phyloP scores from a whole-genome alignment of 768 basidiomycete genomes.

The Naganishia vishniacii region DNA sequence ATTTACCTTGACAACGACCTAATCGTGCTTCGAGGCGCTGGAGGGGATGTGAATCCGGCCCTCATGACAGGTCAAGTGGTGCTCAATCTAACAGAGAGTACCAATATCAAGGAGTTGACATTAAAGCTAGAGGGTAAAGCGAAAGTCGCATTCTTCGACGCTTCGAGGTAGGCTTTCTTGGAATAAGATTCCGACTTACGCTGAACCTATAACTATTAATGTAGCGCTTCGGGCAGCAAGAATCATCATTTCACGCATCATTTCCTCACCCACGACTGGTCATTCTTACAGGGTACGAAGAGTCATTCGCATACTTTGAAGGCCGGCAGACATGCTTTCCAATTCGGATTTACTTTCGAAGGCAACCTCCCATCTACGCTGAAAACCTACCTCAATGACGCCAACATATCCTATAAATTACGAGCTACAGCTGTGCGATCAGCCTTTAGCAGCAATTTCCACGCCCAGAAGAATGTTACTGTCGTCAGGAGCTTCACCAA shows the following conservation, averaged over 20 bases:
- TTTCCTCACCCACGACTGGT: slow-evolving; percentile 81
- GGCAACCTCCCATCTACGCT: slow-evolving; percentile 78
- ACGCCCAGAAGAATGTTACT: slow-evolving; percentile 59
- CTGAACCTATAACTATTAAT: slow-evolving; percentile 19
- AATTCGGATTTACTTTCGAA: slow-evolving; percentile 80
- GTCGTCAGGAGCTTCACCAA: slow-evolving; percentile 68
- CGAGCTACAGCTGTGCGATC: slow-evolving; percentile 75
- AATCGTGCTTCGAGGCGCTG: slow-evolving; percentile 69
- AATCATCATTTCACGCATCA: slow-evolving; percentile 51
- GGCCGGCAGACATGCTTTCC: slow-evolving; percentile 88
- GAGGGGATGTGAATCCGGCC: slow-evolving; percentile 73
- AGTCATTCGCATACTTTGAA: slow-evolving; percentile 80
- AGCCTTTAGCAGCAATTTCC: slow-evolving; percentile 66
- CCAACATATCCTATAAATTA: slow-evolving; percentile 78
- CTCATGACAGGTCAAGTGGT: slow-evolving; percentile 74
- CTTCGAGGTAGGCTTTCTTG: slow-evolving; percentile 35
- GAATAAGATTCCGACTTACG: not conserved
- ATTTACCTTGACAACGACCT: slow-evolving; percentile 68
- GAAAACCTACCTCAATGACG: slow-evolving; percentile 54
- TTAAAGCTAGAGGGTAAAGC: slow-evolving; percentile 81
- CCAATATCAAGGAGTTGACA: slow-evolving; percentile 71
- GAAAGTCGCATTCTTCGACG: slow-evolving; percentile 57
- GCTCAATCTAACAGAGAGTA: slow-evolving; percentile 72
- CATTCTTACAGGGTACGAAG: slow-evolving; percentile 79
- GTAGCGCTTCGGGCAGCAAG: slow-evolving; percentile 32